Percentiles rank a stretch among this genome's conserved stretches.
These are phyloP conservation scores for Ambrosia trifida DNA, from an alignment of 129 eudicot species.

Conservation along the genomic window DNA sequence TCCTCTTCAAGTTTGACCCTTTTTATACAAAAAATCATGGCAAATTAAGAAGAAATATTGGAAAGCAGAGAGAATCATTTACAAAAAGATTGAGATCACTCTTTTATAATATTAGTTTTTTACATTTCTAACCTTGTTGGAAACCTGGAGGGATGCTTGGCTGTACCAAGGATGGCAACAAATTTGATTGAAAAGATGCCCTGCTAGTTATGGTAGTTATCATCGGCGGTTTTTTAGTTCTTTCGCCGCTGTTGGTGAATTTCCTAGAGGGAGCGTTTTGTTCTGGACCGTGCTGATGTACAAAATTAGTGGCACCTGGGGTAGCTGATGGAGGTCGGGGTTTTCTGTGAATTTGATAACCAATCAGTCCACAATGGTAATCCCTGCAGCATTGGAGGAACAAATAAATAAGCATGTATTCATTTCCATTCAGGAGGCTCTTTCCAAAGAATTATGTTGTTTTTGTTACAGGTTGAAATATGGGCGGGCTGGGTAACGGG, in stretches of 20 bases:
- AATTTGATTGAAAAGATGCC: conserved; percentile 19
- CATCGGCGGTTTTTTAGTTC: conserved; percentile 13
- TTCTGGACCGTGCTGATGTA: conserved; percentile 39
- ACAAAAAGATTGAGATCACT: background rate
- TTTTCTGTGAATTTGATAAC: conserved; percentile 49
- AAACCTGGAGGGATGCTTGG: conserved; percentile 20
- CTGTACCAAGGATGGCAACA: conserved; percentile 10
- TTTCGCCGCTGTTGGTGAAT: conserved; percentile 19
- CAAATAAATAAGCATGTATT: background rate
- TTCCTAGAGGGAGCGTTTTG: conserved; percentile 38
- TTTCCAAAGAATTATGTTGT: conserved; percentile 3
- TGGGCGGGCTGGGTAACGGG: background rate
- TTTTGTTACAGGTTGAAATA: conserved; percentile 7
- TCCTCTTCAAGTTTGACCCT: conserved; percentile 53
- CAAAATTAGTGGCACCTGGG: conserved; percentile 25
- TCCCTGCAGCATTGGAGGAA: conserved; percentile 51
- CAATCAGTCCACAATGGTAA: conserved; percentile 80
- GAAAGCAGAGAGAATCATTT: background rate
- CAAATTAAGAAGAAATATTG: conserved; percentile 1
- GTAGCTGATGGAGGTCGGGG: conserved; percentile 23
- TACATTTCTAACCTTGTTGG: conserved; percentile 35
- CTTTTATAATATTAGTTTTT: background rate
- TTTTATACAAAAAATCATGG: background rate
- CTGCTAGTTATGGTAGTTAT: conserved; percentile 13
- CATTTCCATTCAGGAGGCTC: conserved; percentile 7